Evolutionary conservation across 2,329 filamentous ascomycete species (phyloP).

Genomic region (Pezicula radicicola): DNA sequence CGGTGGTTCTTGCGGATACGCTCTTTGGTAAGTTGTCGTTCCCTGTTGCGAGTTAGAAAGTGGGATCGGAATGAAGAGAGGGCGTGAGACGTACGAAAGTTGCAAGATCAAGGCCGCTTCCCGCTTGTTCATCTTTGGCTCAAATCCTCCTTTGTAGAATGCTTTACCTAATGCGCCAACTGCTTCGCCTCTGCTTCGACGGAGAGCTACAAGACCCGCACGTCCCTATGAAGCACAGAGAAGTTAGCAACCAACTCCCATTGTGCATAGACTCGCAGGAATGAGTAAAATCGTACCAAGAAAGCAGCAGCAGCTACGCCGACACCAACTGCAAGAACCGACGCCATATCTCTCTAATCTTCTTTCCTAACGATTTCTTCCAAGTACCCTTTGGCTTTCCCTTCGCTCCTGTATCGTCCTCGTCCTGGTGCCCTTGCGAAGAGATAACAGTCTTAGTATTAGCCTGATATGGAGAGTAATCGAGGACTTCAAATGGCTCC

Average conservation of each 20-base stretch:
- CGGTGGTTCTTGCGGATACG: constrained; percentile 95
- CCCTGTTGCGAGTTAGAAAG: constrained; percentile 48
- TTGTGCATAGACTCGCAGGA: constrained; percentile 1
- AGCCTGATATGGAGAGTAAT: too few species aligned
- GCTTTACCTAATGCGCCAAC: constrained; percentile 80
- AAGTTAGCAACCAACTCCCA: constrained; percentile 11
- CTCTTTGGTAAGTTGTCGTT: constrained; percentile 84
- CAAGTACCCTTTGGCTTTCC: too few species aligned
- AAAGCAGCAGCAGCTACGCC: constrained; percentile 65
- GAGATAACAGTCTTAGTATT: too few species aligned
- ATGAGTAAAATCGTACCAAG: constrained; percentile 43
- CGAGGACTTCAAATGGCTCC: too few species aligned
- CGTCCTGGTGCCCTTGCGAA: too few species aligned
- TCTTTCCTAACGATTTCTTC: too few species aligned
- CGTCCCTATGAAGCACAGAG: constrained; percentile 61
- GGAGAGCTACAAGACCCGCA: constrained; percentile 84
- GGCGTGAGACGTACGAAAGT: constrained; percentile 63
- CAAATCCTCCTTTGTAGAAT: constrained; percentile 99
- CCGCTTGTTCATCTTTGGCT: constrained; percentile 86
- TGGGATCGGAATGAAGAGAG: not conserved
- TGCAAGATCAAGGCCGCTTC: constrained; percentile 90
- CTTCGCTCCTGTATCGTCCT: too few species aligned
- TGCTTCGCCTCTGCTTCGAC: constrained; percentile 71
- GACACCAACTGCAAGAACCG: constrained; percentile 54
- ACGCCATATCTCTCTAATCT: constrained; percentile 44